phyloP scores from a whole-genome alignment of 441 rosid genomes.

The Aquilaria agallochum region DNA sequence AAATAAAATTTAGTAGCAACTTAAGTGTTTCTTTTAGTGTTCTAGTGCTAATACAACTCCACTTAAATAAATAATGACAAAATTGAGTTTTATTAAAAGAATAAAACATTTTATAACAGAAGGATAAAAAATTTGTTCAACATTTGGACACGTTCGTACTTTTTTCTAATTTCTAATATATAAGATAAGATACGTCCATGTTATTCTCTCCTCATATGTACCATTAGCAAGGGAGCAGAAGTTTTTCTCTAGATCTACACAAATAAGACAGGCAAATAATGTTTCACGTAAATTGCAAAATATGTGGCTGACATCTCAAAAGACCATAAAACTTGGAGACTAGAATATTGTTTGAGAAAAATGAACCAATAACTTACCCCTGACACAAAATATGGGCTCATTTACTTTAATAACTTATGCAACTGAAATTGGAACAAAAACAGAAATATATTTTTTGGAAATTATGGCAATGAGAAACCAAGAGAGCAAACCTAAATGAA shows the following conservation, averaged over 20 bases:
- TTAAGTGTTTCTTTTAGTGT: too few relatives aligned
- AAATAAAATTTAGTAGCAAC: too few relatives aligned
- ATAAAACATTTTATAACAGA: too few relatives aligned
- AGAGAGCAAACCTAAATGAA: too few relatives aligned
- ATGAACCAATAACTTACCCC: too few relatives aligned
- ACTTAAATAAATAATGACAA: too few relatives aligned
- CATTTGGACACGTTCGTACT: too few relatives aligned
- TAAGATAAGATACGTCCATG: conserved; percentile 34
- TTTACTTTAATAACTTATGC: neutral
- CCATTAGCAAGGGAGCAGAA: conserved; percentile 64
- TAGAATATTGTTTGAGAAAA: neutral
- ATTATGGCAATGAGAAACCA: neutral
- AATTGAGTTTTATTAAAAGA: too few relatives aligned
- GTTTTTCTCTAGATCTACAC: conserved; percentile 26
- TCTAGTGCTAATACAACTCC: too few relatives aligned
- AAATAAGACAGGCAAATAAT: conserved; percentile 47
- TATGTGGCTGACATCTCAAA: neutral
- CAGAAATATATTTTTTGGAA: conserved; percentile 2
- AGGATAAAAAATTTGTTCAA: too few relatives aligned
- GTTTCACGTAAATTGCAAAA: neutral
- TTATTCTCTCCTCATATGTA: conserved; percentile 64
- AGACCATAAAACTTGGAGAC: neutral
- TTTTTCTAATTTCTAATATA: too few relatives aligned
- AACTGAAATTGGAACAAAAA: conserved; percentile 37
- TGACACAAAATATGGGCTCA: too few relatives aligned